Evolutionary conservation across 2,329 filamentous ascomycete species (phyloP), one percentile per base, ranked within the genome.

Genomic region (Penicillium hesseltinei): DNA sequence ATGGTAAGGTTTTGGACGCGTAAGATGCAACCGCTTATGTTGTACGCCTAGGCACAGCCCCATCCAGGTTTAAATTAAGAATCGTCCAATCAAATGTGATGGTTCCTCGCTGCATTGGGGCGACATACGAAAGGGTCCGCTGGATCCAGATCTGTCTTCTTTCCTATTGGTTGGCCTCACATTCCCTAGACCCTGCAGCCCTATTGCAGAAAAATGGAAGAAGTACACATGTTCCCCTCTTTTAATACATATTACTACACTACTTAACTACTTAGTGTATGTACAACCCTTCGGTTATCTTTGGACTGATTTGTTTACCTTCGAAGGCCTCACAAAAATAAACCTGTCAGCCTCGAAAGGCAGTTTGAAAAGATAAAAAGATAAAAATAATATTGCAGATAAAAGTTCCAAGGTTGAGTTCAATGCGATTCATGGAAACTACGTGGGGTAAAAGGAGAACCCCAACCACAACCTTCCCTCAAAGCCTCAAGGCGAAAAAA

Each of bases 21-120:
- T 40, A 49, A 36, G 46, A 35, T 15, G 31, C 35, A 50, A 39
- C 23, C 25, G 19, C 44, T 33, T 33, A 23, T 23, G 23, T 23
- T 23, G 23, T 23, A 33, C 8, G 21, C 42, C 11, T 43, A 33
- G 27, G 27, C 53, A 55, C 46, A 38, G 53, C 53, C 53, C 47
- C 50, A 39, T 25, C 51, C 43, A 42, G 31, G 39, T 25, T 40
- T 36, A 51, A 50, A 43, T 55, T 51, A 45, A 51, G 47, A 56
- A 31, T 45, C n/a, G 21, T 15, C 39, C 9, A 43, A 33, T 29
- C 29, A 29, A 23, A 25, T 9, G 19, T 2, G 5, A 23, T 23
- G 4, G 33, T 38, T 15, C 29, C 13, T 50, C 48, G 11, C 27
- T 43, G 38, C 27, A 43, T 21, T 53, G 40, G 33, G 42, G 38